Conservation (phyloP, 2,329 filamentous ascomycete species). For the Exophiala dermatitidis region DNA sequence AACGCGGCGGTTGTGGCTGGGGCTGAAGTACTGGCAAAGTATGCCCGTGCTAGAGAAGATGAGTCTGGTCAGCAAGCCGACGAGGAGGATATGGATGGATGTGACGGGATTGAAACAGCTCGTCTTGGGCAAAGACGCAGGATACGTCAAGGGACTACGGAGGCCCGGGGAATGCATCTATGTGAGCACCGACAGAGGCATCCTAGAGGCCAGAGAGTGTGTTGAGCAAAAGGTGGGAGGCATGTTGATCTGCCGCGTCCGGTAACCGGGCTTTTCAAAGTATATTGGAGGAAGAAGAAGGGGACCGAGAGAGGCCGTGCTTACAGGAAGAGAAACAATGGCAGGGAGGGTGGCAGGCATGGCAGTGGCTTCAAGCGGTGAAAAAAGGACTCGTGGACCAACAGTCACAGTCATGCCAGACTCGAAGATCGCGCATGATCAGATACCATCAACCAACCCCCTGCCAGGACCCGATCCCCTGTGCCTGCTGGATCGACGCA, state of each 20-base stretch:
- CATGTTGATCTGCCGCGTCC: slow-evolving; percentile 64
- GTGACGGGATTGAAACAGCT: slow-evolving; percentile 57
- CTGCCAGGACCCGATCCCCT: too few species aligned
- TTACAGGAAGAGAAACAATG: too few species aligned
- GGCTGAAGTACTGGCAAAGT: slow-evolving; percentile 82
- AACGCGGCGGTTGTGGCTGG: slow-evolving; percentile 72
- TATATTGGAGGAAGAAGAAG: neutral
- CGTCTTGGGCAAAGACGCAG: slow-evolving; percentile 59
- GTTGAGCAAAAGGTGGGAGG: slow-evolving; percentile 75
- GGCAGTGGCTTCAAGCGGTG: too few species aligned
- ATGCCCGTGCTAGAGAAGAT: slow-evolving; percentile 67
- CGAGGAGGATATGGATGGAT: slow-evolving; percentile 60
- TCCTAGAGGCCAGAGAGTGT: slow-evolving; percentile 76
- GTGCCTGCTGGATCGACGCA: too few species aligned
- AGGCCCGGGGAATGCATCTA: slow-evolving; percentile 77
- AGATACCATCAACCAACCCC: too few species aligned
- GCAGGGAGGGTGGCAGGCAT: too few species aligned
- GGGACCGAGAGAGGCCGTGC: neutral
- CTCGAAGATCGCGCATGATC: too few species aligned
- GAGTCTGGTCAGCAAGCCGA: slow-evolving; percentile 64
- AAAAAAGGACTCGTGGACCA: too few species aligned
- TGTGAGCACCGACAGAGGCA: slow-evolving; percentile 66
- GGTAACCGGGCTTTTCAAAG: slow-evolving; percentile 3
- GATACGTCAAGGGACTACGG: slow-evolving; percentile 63
- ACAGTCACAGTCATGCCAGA: too few species aligned